phyloP scores from a whole-genome alignment of 2,329 filamentous ascomycete genomes.

The Aspergillus terreus region DNA sequence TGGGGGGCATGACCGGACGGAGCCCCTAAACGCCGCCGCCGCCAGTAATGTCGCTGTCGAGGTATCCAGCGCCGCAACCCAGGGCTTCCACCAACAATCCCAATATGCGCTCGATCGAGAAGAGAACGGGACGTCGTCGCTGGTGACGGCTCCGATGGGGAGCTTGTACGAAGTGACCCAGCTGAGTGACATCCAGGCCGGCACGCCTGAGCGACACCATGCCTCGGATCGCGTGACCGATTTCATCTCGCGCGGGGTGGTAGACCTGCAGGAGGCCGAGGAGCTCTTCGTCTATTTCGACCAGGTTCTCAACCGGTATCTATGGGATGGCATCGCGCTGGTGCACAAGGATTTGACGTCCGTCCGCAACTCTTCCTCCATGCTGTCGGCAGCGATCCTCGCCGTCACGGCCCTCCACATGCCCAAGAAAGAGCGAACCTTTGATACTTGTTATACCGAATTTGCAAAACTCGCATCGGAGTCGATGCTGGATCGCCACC shows the following conservation, averaged over 20 bases:
- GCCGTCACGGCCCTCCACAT: constrained; percentile 51
- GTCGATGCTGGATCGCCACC: constrained; percentile 51
- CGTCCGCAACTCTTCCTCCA: constrained; percentile 46
- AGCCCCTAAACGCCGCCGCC: constrained; percentile 13
- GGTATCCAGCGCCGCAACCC: constrained; percentile 19
- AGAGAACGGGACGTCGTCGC: constrained; percentile 33
- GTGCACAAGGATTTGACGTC: constrained; percentile 45
- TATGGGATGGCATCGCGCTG: constrained; percentile 43
- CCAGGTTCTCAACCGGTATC: constrained; percentile 38
- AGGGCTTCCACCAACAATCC: constrained; percentile 22
- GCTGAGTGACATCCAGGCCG: constrained; percentile 34
- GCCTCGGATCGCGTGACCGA: constrained; percentile 40
- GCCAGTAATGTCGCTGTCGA: constrained; percentile 8
- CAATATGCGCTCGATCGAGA: constrained; percentile 36
- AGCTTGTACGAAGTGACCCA: constrained; percentile 50
- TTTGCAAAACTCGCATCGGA: constrained; percentile 51
- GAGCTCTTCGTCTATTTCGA: constrained; percentile 40
- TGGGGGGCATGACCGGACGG: constrained; percentile 14
- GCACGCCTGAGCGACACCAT: constrained; percentile 29
- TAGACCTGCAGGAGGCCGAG: constrained; percentile 43
- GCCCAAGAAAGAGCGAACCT: constrained; percentile 43
- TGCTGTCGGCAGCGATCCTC: constrained; percentile 42
- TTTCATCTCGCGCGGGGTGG: constrained; percentile 49
- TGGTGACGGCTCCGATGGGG: constrained; percentile 44
- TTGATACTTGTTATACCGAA: constrained; percentile 50